Percentiles rank a stretch among this genome's conserved stretches.
Conservation (phyloP, 768 basidiomycete species). For the Mrakia frigida region DNA sequence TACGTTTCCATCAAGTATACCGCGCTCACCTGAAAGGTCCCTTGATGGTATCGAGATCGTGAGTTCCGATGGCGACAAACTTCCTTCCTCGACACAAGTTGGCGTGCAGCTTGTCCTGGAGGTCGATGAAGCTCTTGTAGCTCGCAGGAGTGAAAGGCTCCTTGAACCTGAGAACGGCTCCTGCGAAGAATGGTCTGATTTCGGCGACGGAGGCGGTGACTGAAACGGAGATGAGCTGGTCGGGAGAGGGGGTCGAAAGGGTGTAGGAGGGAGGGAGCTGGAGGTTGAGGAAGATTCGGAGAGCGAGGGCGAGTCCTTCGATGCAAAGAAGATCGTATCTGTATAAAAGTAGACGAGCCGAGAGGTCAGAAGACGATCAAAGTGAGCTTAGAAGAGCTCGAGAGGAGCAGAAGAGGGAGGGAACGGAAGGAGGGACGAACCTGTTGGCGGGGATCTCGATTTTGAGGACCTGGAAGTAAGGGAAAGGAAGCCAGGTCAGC, state of each 20-base stretch:
- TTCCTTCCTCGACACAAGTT: conserved; percentile 86
- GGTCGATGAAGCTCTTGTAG: conserved; percentile 94
- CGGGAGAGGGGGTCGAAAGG: conserved; percentile 62
- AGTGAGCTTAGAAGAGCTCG: background rate
- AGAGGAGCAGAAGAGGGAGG: background rate
- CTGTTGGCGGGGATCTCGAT: conserved; percentile 99
- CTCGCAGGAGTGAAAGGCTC: conserved; percentile 73
- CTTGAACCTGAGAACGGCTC: conserved; percentile 82
- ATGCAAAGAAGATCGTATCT: conserved; percentile 97
- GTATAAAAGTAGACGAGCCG: conserved; percentile 24
- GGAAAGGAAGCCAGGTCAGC: too few species aligned
- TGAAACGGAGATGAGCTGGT: conserved; percentile 55
- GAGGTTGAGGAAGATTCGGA: conserved; percentile 74
- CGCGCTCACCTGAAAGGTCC: conserved; percentile 78
- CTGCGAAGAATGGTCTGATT: conserved; percentile 85
- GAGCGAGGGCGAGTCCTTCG: conserved; percentile 85
- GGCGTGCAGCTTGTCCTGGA: conserved; percentile 98
- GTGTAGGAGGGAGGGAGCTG: conserved; percentile 65
- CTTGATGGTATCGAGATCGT: conserved; percentile 84
- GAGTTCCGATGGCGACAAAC: conserved; percentile 93
- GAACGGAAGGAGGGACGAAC: conserved; percentile 43
- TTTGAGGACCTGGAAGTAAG: conserved; percentile 55
- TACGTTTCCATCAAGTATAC: background rate
- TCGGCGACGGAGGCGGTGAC: conserved; percentile 44
- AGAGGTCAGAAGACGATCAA: background rate